phyloP scores from a whole-genome alignment of 495 filamentous ascomycete species.

The Parathielavia hyrcaniae region DNA sequence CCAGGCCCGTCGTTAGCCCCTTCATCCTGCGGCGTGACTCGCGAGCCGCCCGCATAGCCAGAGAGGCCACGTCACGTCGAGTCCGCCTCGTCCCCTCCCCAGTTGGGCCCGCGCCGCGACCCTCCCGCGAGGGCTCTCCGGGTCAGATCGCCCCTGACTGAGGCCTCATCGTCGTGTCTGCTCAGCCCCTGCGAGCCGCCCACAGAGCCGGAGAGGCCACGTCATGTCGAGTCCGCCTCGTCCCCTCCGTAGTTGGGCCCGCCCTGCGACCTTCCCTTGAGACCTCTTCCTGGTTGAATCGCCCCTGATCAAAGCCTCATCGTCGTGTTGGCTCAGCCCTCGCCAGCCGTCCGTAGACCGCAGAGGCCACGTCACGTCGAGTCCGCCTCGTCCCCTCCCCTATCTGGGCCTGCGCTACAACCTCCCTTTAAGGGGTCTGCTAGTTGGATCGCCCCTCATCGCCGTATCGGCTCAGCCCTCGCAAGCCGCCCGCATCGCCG shows the following conservation, averaged over 20 bases:
- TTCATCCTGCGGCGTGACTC: constrained; percentile 6
- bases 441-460: neutral
- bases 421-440: neutral
- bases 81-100: neutral
- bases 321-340: too few species aligned
- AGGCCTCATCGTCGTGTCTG: too few species aligned
- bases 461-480: neutral
- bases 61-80: neutral
- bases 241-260: too few species aligned
- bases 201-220: too few species aligned
- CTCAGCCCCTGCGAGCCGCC: too few species aligned
- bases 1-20: neutral
- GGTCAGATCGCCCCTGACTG: neutral
- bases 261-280: too few species aligned
- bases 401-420: neutral
- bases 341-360: too few species aligned
- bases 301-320: neutral
- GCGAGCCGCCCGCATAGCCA: neutral
- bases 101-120: neutral
- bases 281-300: neutral
- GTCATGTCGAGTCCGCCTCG: too few species aligned
- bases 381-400: neutral
- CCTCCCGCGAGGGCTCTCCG: neutral
- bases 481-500: neutral
- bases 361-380: too few species aligned